A percentile compares a stretch with the other conserved stretches of the same genome.
phyloP scores from a whole-genome alignment of 768 basidiomycete species.

The Auricularia sp. region DNA sequence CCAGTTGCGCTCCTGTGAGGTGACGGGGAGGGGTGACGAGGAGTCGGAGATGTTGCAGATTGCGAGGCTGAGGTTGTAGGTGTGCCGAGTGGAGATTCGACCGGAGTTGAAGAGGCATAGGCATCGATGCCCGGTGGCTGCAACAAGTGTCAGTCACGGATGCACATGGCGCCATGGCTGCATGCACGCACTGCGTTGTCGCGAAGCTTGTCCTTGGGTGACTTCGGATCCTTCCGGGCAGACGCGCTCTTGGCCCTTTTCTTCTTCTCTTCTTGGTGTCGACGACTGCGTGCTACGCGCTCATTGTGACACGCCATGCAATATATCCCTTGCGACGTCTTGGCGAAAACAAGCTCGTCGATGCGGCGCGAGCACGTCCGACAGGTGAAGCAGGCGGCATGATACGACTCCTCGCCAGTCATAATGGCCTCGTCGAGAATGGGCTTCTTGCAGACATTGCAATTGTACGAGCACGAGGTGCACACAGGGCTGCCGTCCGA shows the following conservation, averaged over 20 bases:
- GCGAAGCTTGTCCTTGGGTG: not conserved
- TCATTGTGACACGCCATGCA: slow-evolving; percentile 99
- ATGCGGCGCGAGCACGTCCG: slow-evolving; percentile 89
- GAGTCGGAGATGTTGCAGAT: not conserved
- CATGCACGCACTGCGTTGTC: slow-evolving; percentile 7
- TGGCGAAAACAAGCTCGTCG: slow-evolving; percentile 96
- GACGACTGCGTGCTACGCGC: slow-evolving; percentile 85
- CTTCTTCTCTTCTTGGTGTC: slow-evolving; percentile 82
- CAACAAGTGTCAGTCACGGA: not conserved
- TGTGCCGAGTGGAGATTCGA: not conserved
- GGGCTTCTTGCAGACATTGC: slow-evolving; percentile 87
- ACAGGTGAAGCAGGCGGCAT: slow-evolving; percentile 98
- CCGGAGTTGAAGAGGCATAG: not conserved
- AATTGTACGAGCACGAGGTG: slow-evolving; percentile 86
- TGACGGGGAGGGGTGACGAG: not conserved
- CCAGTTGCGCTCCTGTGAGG: not conserved
- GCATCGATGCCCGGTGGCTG: not conserved
- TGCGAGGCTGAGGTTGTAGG: not conserved
- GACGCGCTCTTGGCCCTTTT: slow-evolving; percentile 30
- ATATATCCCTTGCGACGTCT: slow-evolving; percentile 96
- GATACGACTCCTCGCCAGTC: slow-evolving; percentile 98
- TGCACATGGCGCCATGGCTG: not conserved
- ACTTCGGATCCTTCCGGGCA: slow-evolving; percentile 1
- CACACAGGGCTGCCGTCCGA: slow-evolving; percentile 98
- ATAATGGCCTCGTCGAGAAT: slow-evolving; percentile 99